A percentile compares a stretch with the other conserved stretches of the same genome.
Evolutionary conservation across 2,329 filamentous ascomycete species (phyloP).

Genomic region (Trichoderma sp.): DNA sequence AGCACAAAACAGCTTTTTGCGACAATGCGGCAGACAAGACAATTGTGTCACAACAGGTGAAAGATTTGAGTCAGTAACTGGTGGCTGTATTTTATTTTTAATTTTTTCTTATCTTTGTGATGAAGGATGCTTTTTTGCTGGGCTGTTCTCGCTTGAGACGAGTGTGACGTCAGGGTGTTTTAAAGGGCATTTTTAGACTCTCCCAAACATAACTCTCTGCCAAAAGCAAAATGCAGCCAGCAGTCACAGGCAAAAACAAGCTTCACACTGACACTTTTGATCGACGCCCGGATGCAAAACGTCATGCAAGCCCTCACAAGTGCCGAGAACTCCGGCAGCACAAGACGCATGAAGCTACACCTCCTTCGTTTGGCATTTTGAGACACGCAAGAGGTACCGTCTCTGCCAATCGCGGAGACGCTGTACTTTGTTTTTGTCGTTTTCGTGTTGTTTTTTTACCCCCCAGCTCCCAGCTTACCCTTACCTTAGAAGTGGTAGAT

Average conservation of each 20-base stretch:
- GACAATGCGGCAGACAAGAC: background rate
- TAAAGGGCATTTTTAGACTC: background rate
- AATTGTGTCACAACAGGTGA: background rate
- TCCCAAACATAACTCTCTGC: background rate
- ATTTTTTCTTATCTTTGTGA: background rate
- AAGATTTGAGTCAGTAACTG: background rate
- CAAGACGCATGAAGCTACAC: background rate
- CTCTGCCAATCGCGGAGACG: background rate
- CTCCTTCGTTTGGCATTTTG: background rate
- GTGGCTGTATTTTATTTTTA: background rate
- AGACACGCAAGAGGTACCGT: background rate
- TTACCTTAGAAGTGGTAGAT: background rate
- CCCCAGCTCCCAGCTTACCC: background rate
- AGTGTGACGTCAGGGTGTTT: background rate
- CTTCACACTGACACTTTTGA: background rate
- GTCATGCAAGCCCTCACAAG: constrained; percentile 12
- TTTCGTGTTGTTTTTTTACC: background rate
- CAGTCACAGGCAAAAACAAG: constrained; percentile 12
- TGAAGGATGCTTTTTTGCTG: background rate
- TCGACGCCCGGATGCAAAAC: background rate
- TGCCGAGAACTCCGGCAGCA: background rate
- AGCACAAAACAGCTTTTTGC: background rate
- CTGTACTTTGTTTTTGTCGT: background rate
- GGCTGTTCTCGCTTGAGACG: background rate
- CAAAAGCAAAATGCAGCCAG: background rate